Conservation (phyloP, 306 rosid genomes). For the Hylodesmum podocarpum region DNA sequence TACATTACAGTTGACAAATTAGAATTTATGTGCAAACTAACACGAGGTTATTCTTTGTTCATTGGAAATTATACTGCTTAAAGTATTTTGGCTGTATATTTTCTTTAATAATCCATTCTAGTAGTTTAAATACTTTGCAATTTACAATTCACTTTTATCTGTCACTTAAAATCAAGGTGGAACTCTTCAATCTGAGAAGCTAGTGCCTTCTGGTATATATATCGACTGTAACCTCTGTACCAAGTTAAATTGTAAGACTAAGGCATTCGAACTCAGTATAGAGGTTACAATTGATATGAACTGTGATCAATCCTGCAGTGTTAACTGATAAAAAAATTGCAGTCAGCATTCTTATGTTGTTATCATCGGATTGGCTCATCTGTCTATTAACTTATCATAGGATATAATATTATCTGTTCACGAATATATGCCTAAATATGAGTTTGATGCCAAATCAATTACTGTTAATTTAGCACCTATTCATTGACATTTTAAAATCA, state of each 20-base stretch:
- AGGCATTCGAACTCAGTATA: background rate
- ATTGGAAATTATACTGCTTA: background rate
- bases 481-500: background rate
- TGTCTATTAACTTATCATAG: background rate
- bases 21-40: background rate
- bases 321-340: background rate
- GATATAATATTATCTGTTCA: background rate
- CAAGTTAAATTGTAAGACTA: too few species aligned
- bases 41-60: background rate
- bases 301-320: background rate
- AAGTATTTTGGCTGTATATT: background rate
- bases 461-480: background rate
- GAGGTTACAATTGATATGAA: background rate
- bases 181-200: background rate
- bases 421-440: background rate
- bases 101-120: background rate
- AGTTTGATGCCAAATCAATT: background rate
- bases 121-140: background rate
- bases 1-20: background rate
- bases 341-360: background rate
- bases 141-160: background rate
- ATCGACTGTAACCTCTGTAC: too few species aligned
- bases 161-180: background rate
- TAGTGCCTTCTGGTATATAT: background rate
- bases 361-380: background rate